phyloP scores from a whole-genome alignment of 495 filamentous ascomycete genomes.

The Trichoderma reesei region DNA sequence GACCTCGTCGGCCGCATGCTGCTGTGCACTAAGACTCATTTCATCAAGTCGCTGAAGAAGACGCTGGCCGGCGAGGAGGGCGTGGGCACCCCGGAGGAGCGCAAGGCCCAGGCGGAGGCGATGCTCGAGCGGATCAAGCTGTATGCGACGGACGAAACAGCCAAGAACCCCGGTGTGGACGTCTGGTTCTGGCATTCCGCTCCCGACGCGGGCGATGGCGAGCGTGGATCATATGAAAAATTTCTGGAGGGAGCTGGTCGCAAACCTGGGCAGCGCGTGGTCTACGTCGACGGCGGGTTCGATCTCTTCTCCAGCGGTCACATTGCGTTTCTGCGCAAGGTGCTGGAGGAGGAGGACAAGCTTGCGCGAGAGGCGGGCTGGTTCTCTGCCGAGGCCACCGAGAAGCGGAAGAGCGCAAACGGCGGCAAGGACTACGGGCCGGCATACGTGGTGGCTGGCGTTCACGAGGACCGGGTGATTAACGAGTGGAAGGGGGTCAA shows the following conservation, averaged over 20 bases:
- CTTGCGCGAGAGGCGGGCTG: conserved; percentile 56
- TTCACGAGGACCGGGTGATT: conserved; percentile 90
- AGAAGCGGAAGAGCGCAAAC: conserved; percentile 52
- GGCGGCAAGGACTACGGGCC: conserved; percentile 57
- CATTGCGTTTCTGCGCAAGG: conserved; percentile 80
- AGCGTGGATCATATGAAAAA: conserved; percentile 36
- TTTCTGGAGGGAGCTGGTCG: conserved; percentile 62
- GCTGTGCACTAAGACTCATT: conserved; percentile 80
- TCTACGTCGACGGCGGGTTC: conserved; percentile 95
- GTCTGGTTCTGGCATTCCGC: conserved; percentile 65
- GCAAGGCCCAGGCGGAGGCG: conserved; percentile 43
- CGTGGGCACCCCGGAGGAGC: conserved; percentile 55
- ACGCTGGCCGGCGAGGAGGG: conserved; percentile 65
- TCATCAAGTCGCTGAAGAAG: conserved; percentile 62
- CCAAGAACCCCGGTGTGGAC: conserved; percentile 57
- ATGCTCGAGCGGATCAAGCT: conserved; percentile 64
- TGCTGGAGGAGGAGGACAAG: conserved; percentile 59
- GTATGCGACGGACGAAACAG: conserved; percentile 80
- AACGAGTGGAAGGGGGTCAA: conserved; percentile 95
- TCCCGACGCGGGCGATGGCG: conserved; percentile 28
- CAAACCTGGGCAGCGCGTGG: conserved; percentile 66
- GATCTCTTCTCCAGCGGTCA: conserved; percentile 96
- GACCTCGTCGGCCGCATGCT: conserved; percentile 97
- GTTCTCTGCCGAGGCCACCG: conserved; percentile 53
- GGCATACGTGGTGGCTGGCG: conserved; percentile 77